These are phyloP conservation scores for Talinum fruticosum DNA, from an alignment of 148 eudicot genomes.

Conservation along the genomic window DNA sequence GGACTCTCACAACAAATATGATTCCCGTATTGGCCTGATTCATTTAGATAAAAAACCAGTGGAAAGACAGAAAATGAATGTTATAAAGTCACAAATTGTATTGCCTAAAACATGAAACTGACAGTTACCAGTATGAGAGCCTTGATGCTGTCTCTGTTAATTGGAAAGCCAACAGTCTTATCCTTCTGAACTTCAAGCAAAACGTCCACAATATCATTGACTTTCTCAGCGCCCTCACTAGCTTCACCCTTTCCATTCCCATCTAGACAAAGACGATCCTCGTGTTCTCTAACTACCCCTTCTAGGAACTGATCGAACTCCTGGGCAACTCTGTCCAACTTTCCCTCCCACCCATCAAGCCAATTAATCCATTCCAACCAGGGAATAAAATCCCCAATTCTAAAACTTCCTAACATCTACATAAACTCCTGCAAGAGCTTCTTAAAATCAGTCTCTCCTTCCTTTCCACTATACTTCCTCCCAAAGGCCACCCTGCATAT, in stretches of 20 bases:
- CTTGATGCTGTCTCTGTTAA: slow-evolving; percentile 42
- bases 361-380: slow-evolving; percentile 27
- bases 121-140: slow-evolving; percentile 41
- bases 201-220: slow-evolving; percentile 49
- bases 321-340: slow-evolving; percentile 21
- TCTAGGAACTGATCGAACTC: slow-evolving; percentile 34
- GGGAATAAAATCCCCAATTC: slow-evolving; percentile 25
- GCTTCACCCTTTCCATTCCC: not conserved
- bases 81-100: not conserved
- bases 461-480: slow-evolving; percentile 27
- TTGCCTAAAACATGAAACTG: not conserved
- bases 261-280: not conserved
- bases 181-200: slow-evolving; percentile 43
- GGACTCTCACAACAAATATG: not conserved
- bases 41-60: not conserved
- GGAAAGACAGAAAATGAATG: not conserved
- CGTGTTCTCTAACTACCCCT: slow-evolving; percentile 34
- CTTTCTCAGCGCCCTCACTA: slow-evolving; percentile 5
- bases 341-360: slow-evolving; percentile 30
- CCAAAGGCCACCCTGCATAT: slow-evolving; percentile 31
- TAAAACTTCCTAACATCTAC: slow-evolving; percentile 31
- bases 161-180: slow-evolving; percentile 20
- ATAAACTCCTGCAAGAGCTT: slow-evolving; percentile 30
- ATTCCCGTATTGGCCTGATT: not conserved
- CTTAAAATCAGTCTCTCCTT: slow-evolving; percentile 29